Conservation (phyloP, 306 rosid genomes). For the Lathyrus aphaca region DNA sequence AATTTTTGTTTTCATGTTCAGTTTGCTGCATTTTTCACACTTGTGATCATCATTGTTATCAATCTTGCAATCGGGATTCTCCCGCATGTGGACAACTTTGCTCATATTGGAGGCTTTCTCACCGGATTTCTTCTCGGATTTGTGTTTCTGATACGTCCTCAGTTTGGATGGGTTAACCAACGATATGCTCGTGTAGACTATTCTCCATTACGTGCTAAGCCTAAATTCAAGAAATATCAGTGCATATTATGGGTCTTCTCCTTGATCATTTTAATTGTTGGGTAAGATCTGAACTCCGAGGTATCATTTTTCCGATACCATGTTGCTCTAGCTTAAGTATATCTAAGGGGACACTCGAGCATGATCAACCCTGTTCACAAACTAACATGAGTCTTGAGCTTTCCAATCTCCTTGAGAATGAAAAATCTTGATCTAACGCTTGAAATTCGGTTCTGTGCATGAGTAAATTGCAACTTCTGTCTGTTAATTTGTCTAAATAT, state of each 20-base stretch:
- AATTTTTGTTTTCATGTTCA: constrained; percentile 43
- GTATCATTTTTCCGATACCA: constrained; percentile 11
- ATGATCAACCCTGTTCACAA: constrained; percentile 18
- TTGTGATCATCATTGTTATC: constrained; percentile 71
- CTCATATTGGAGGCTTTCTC: constrained; percentile 94
- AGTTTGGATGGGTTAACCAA: constrained; percentile 88
- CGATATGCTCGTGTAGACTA: constrained; percentile 55
- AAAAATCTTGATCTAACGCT: background rate
- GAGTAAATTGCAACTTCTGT: constrained; percentile 21
- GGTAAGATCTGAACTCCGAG: constrained; percentile 56
- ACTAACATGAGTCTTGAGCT: constrained; percentile 4
- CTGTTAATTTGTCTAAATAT: constrained; percentile 24
- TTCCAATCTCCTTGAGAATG: background rate
- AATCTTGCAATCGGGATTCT: constrained; percentile 95
- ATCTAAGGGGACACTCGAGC: background rate
- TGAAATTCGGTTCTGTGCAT: constrained; percentile 12
- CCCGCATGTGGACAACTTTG: constrained; percentile 96
- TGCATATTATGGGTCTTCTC: constrained; percentile 82
- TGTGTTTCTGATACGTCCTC: constrained; percentile 95
- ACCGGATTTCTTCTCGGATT: constrained; percentile 91
- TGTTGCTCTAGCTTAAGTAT: constrained; percentile 17
- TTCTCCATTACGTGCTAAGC: constrained; percentile 49
- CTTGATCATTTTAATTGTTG: constrained; percentile 65
- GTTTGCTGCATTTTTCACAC: constrained; percentile 77
- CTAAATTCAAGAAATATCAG: constrained; percentile 82